phyloP scores from a whole-genome alignment of 2,329 filamentous ascomycete genomes.

The Aspergillus pseudoglaucus region DNA sequence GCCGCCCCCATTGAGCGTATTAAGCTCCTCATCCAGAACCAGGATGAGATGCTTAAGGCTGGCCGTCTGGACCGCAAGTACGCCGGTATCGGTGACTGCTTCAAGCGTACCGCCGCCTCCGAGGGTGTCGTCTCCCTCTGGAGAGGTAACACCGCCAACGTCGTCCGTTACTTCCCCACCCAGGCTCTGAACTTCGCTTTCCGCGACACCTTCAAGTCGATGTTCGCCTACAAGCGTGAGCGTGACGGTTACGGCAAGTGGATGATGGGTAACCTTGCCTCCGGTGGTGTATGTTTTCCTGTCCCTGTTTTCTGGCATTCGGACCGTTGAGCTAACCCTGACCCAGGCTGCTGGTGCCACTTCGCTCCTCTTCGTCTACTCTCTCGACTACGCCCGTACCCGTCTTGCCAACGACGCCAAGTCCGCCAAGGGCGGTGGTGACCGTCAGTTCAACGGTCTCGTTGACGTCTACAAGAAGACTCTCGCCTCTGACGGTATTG shows the following conservation, averaged over 20 bases:
- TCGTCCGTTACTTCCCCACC: conserved; percentile 99
- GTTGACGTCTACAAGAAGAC: conserved; percentile 99
- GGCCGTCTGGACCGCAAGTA: conserved; percentile 98
- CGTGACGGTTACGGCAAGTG: conserved; percentile 96
- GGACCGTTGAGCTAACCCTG: conserved; percentile 4
- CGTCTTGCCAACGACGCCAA: conserved; percentile 99
- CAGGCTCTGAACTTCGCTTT: conserved; percentile 99
- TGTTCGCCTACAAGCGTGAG: conserved; percentile 99
- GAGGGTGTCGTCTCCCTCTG: conserved; percentile 95
- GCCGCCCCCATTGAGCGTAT: conserved; percentile 99
- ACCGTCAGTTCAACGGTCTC: conserved; percentile 99
- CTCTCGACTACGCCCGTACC: conserved; percentile 99
- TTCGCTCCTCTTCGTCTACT: conserved; percentile 99
- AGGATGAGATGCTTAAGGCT: conserved; percentile 99
- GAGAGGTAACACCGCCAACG: conserved; percentile 99
- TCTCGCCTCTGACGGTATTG: conserved; percentile 94
- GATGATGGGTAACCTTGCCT: conserved; percentile 99
- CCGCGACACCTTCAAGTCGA: conserved; percentile 99
- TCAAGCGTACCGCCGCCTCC: conserved; percentile 78
- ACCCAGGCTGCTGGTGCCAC: conserved; percentile 89
- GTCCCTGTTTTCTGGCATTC: not conserved
- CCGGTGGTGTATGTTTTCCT: conserved; percentile 79
- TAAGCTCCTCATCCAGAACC: conserved; percentile 99
- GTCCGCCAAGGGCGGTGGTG: conserved; percentile 89
- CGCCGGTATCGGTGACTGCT: conserved; percentile 89